Evolutionary conservation across 805 yeast genomes (phyloP), one percentile per base, ranked within the genome.

Genomic region (Cyberlindnera saturnus): DNA sequence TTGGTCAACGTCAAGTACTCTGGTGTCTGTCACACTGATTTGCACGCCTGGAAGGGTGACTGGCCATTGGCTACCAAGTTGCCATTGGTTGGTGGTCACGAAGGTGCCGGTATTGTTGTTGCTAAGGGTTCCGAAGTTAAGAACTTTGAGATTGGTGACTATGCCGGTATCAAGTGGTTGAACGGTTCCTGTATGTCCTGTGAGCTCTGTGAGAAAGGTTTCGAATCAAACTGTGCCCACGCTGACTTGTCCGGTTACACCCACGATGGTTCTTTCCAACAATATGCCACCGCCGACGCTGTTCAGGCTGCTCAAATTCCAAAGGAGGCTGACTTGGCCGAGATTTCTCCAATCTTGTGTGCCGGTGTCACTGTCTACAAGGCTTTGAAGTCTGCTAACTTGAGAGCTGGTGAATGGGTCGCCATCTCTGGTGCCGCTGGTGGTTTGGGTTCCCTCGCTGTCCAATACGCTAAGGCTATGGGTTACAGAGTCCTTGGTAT

Each of bases 371-470:
- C 86, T 42, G 85, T 77, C 41, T 79, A 78, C 77, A 79, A 79
- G 68, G 84, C 83, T 18, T 69, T 80, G 59, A 79, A 79, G 67
- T 71, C 79, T 41, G 82, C 85, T 41, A 61, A 69, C 51, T 62
- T 75, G 50, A 52, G 55, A 45, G 73, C 89, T 34, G 90, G 91
- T 59, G 79, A 83, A 62, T 83, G 84, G 82, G 85, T 82, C 51
- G 78, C 79, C 50, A 70, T 83, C 49, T 78, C 87, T 42, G 90
- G 91, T 70, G 89, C 88, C 50, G 86, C 80, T 62, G 90, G 90
- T 64, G 90, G 91, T 61, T 73, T 83, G 64, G 91, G 90, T 62
- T 74, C 87, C 38, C 69, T 83, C 52, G 89, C 88, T 45, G 71
- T 83, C 55, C 90, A 83, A 69, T 84, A 81, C 68, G 89, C 86